Evolutionary conservation across 139 green algal species (phyloP).

Genomic region (Chlorella sp.): DNA sequence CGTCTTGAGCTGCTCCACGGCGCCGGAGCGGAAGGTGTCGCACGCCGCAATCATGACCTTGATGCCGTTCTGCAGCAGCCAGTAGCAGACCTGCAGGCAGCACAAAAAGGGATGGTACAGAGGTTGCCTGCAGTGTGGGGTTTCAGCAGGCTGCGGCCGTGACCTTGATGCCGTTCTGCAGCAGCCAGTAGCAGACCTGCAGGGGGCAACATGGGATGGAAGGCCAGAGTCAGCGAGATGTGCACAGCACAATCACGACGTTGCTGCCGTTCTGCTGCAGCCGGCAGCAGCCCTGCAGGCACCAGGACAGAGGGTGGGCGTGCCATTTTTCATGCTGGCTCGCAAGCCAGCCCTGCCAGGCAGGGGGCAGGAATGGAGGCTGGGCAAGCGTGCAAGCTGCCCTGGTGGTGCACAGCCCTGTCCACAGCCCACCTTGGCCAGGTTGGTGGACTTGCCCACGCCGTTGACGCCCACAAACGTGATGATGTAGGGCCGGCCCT

Average conservation of each 20-base stretch:
- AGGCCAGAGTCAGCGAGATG: not conserved
- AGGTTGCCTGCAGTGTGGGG: not conserved
- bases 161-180: slow-evolving; percentile 80
- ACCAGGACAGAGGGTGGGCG: no score
- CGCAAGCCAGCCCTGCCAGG: no score
- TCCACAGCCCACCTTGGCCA: slow-evolving; percentile 92
- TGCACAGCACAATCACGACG: not conserved
- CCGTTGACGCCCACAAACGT: slow-evolving; percentile 99
- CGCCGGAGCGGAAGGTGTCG: slow-evolving; percentile 97
- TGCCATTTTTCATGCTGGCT: no score
- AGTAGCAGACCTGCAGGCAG: slow-evolving; percentile 76
- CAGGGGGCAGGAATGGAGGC: not conserved
- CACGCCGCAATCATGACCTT: slow-evolving; percentile 96
- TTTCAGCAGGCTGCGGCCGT: slow-evolving; percentile 91
- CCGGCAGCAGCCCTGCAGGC: no score
- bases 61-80: slow-evolving; percentile 85
- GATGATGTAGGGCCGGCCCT: slow-evolving; percentile 91
- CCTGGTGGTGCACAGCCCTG: no score
- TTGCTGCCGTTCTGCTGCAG: no score
- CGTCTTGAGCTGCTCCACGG: slow-evolving; percentile 98
- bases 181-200: slow-evolving; percentile 90
- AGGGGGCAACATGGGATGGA: not conserved
- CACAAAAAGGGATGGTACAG: no score
- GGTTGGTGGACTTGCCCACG: slow-evolving; percentile 98
- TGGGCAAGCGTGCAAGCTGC: not conserved